These are phyloP conservation scores for Fusarium phyllophilum DNA, from an alignment of 2,329 filamentous ascomycete genomes.

Conservation along the genomic window DNA sequence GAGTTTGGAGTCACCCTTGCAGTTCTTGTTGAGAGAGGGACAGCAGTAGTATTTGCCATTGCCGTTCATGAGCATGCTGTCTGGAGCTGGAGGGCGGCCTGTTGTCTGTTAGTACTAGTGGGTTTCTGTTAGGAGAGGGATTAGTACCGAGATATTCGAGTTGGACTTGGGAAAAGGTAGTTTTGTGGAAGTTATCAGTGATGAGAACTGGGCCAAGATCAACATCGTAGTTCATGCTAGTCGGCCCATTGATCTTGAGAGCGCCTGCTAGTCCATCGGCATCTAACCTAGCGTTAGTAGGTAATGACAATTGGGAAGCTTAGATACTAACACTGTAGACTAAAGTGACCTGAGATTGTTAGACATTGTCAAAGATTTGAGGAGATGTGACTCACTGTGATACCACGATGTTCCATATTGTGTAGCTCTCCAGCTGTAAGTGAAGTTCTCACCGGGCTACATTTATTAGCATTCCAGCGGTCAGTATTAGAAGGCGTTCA, in stretches of 20 bases:
- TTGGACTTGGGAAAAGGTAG: neutral
- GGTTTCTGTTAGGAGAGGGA: rapidly evolving
- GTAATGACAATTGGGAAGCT: rapidly evolving
- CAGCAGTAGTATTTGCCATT: neutral
- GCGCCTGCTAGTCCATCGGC: neutral
- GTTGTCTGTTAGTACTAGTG: rapidly evolving
- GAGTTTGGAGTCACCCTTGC: neutral
- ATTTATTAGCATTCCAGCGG: too few relatives aligned
- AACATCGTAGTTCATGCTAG: neutral
- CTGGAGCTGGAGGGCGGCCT: neutral
- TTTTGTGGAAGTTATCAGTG: slow-evolving; percentile 1
- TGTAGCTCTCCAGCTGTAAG: neutral
- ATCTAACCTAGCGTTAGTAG: neutral
- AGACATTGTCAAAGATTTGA: rapidly evolving
- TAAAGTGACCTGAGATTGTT: neutral
- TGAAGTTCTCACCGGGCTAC: neutral
- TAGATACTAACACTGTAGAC: neutral
- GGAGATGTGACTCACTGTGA: neutral
- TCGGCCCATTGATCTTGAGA: neutral
- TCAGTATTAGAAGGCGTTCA: too few relatives aligned
- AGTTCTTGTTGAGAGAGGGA: neutral
- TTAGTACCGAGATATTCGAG: neutral
- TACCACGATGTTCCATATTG: slow-evolving; percentile 4
- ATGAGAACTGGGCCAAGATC: neutral
- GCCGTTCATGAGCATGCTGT: slow-evolving; percentile 8